A percentile compares a stretch with the other conserved stretches of the same genome.
phyloP scores from a whole-genome alignment of 148 eudicot genomes.

The Vaccinium corymbosum region DNA sequence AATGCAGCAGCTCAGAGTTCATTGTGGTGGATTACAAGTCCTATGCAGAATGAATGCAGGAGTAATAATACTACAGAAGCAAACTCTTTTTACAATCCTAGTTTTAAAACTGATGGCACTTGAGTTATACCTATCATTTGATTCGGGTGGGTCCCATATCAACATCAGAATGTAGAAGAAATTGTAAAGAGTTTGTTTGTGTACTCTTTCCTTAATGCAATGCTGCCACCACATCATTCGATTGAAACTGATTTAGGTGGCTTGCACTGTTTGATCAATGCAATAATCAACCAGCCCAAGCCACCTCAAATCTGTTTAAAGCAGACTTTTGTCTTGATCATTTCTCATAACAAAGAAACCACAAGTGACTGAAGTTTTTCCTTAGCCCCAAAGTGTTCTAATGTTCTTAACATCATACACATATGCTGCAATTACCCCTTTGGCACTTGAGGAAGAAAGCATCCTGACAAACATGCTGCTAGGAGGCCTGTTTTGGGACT shows the following conservation, averaged over 20 bases:
- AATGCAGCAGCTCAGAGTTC: not conserved
- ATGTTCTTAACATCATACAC: not conserved
- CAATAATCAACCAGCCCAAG: not conserved
- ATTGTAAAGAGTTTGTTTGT: not conserved
- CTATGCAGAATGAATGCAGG: not conserved
- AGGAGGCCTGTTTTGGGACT: constrained; percentile 57
- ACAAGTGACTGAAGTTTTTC: not conserved
- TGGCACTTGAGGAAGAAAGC: constrained; percentile 81
- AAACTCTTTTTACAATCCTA: not conserved
- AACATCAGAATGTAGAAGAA: not conserved
- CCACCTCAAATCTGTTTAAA: not conserved
- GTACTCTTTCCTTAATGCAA: not conserved
- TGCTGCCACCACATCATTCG: not conserved
- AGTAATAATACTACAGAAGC: not conserved
- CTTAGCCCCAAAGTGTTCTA: not conserved
- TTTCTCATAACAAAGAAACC: not conserved
- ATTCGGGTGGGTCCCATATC: not conserved
- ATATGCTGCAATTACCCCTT: constrained; percentile 61
- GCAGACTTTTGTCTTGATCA: not conserved
- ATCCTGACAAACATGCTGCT: constrained; percentile 65
- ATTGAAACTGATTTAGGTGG: constrained; percentile 3
- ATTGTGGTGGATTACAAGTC: not conserved
- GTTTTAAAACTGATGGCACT: not conserved
- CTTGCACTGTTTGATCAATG: not conserved
- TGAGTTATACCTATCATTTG: not conserved